Percentiles rank a stretch among this genome's conserved stretches.
Conservation (phyloP, 2,329 filamentous ascomycete species). For the Ophiocordyceps sinensis region DNA sequence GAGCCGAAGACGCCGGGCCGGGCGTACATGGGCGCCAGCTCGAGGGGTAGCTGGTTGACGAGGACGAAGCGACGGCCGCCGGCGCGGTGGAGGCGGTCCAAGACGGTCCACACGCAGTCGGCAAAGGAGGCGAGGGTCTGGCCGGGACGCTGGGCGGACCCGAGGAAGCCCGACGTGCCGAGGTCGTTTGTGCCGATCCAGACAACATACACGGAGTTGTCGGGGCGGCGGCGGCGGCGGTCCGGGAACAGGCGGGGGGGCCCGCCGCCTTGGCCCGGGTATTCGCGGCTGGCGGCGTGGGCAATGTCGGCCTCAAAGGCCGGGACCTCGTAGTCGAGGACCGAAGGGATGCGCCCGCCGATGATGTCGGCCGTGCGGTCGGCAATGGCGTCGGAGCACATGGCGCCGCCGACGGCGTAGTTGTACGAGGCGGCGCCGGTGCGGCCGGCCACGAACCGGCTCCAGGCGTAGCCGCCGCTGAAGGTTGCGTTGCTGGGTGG, state of each 20-base stretch:
- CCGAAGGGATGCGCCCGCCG: conserved; percentile 43
- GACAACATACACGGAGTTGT: conserved; percentile 57
- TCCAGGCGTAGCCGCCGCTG: conserved; percentile 55
- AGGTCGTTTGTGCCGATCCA: conserved; percentile 79
- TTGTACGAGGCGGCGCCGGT: conserved; percentile 44
- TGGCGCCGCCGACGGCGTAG: conserved; percentile 60
- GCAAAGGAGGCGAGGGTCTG: conserved; percentile 51
- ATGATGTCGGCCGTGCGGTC: conserved; percentile 37
- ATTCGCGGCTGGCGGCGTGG: too few species aligned
- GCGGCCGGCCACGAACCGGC: conserved; percentile 47
- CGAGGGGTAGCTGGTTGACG: conserved; percentile 52
- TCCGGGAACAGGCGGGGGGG: conserved; percentile 24
- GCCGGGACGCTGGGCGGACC: conserved; percentile 42
- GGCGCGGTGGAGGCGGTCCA: conserved; percentile 47
- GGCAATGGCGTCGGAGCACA: conserved; percentile 56
- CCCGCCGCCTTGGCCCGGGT: conserved; percentile 19
- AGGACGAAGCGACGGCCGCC: conserved; percentile 60
- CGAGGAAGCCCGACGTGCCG: conserved; percentile 49
- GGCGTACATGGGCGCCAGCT: conserved; percentile 53
- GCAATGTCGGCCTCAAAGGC: conserved; percentile 22
- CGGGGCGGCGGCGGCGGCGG: conserved; percentile 27
- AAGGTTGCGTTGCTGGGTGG: conserved; percentile 35
- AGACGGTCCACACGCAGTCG: conserved; percentile 50
- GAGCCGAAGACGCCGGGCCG: conserved; percentile 1
- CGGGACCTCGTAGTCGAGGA: conserved; percentile 46